Evolutionary conservation across 2,329 filamentous ascomycete species (phyloP).

Genomic region (Simplicillium aogashimaense): DNA sequence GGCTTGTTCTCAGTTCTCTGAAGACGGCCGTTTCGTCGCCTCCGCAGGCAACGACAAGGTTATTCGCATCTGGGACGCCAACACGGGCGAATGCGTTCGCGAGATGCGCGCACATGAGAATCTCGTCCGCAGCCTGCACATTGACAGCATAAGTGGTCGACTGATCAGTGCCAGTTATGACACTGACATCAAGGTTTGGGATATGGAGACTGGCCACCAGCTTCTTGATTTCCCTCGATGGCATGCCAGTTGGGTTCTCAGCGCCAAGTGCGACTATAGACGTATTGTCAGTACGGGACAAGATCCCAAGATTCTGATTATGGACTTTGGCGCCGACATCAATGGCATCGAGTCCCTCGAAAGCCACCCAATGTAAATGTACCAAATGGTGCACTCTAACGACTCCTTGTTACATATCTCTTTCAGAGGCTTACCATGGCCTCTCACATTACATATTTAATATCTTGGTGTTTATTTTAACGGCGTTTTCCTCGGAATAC

Average conservation of each 20-base stretch:
- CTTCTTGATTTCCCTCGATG: slow-evolving; percentile 84
- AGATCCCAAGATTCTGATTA: slow-evolving; percentile 81
- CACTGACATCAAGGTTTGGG: slow-evolving; percentile 88
- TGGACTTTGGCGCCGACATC: slow-evolving; percentile 73
- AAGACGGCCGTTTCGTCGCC: slow-evolving; percentile 87
- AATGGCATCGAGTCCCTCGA: slow-evolving; percentile 49
- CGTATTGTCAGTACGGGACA: slow-evolving; percentile 92
- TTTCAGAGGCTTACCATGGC: background rate
- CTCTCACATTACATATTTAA: too few relatives aligned
- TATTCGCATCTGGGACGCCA: slow-evolving; percentile 93
- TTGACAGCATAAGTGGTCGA: slow-evolving; percentile 77
- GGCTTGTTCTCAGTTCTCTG: slow-evolving; percentile 90
- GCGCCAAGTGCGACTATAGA: slow-evolving; percentile 90
- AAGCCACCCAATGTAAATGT: slow-evolving; percentile 17
- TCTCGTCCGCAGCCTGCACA: slow-evolving; percentile 80
- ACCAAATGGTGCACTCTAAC: too few relatives aligned
- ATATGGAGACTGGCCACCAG: slow-evolving; percentile 69
- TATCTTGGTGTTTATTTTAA: too few relatives aligned
- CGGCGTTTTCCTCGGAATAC: too few relatives aligned
- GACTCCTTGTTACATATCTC: background rate
- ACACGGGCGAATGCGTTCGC: slow-evolving; percentile 73
- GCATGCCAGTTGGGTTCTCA: slow-evolving; percentile 95
- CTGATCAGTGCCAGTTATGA: slow-evolving; percentile 92
- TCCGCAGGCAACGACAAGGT: slow-evolving; percentile 92
- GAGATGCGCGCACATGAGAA: slow-evolving; percentile 76